Conservation (phyloP, 495 filamentous ascomycete genomes). For the Penicillium verhagenii region DNA sequence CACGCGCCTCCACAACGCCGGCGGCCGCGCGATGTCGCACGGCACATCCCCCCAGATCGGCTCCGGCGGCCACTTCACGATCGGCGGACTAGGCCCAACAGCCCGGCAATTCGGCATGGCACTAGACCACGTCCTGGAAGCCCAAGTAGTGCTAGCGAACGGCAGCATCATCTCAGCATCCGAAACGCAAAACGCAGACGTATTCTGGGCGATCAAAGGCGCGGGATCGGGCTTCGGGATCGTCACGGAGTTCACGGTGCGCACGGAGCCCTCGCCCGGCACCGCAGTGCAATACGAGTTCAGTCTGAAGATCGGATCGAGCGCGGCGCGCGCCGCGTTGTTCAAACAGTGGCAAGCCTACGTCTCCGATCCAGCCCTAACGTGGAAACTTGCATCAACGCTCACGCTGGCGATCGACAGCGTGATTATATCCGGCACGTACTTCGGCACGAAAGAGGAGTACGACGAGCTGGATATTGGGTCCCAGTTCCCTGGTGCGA, state of each 20-base stretch:
- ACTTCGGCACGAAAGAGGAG: constrained; percentile 40
- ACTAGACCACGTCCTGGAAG: constrained; percentile 59
- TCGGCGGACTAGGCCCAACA: constrained; percentile 64
- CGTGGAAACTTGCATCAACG: constrained; percentile 50
- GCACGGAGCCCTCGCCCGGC: constrained; percentile 36
- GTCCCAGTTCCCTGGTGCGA: constrained; percentile 52
- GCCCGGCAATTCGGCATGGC: constrained; percentile 64
- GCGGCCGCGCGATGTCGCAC: constrained; percentile 64
- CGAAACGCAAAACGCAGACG: constrained; percentile 36
- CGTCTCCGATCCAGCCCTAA: constrained; percentile 42
- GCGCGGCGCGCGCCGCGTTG: constrained; percentile 24
- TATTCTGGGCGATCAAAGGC: constrained; percentile 56
- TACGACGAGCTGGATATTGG: constrained; percentile 50
- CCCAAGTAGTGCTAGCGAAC: constrained; percentile 65
- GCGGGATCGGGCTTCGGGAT: constrained; percentile 46
- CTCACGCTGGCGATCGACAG: constrained; percentile 28
- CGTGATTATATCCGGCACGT: constrained; percentile 38
- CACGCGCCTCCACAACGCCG: constrained; percentile 55
- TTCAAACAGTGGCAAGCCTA: constrained; percentile 43
- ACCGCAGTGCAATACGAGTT: constrained; percentile 37
- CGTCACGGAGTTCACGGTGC: constrained; percentile 48
- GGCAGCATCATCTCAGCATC: constrained; percentile 46
- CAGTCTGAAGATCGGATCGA: constrained; percentile 36
- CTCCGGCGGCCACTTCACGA: constrained; percentile 69
- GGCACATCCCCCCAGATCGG: constrained; percentile 67